Percentiles rank a stretch among this genome's conserved stretches.
Conservation (phyloP, 2,329 filamentous ascomycete species). For the Ophiostoma piceae region DNA sequence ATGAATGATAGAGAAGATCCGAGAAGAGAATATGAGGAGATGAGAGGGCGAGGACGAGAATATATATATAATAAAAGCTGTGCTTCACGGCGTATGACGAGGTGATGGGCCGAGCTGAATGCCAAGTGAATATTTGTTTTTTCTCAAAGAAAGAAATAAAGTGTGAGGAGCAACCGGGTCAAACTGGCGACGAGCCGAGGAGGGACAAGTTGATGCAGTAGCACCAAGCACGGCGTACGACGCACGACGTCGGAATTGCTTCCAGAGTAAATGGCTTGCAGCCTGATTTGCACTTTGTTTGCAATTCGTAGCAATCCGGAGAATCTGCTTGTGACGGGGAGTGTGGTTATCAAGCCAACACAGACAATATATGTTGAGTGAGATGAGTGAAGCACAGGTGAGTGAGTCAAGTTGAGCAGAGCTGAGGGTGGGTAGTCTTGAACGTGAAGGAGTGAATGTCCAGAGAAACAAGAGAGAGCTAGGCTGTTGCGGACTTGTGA, state of each 20-base stretch:
- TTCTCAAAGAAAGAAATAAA: neutral
- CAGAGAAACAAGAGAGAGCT: slow-evolving; percentile 1
- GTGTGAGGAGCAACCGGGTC: slow-evolving; percentile 6
- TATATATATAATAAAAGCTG: neutral
- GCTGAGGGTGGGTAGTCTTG: neutral
- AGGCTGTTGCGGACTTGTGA: neutral
- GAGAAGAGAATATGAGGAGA: neutral
- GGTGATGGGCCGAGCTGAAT: neutral
- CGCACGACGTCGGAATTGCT: slow-evolving; percentile 10
- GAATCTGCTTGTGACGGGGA: neutral
- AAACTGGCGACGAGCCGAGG: neutral
- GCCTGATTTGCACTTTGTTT: slow-evolving; percentile 1
- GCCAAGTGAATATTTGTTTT: neutral
- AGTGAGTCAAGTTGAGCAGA: neutral
- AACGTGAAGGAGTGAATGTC: neutral
- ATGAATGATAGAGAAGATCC: neutral
- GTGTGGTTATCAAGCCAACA: slow-evolving; percentile 3
- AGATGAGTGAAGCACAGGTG: neutral
- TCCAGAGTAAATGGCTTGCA: slow-evolving; percentile 12
- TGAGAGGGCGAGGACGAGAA: neutral
- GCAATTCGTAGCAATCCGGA: neutral
- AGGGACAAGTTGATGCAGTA: neutral
- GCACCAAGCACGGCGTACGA: neutral
- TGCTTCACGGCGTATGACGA: neutral
- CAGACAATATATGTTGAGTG: neutral